Evolutionary conservation across 2,329 filamentous ascomycete genomes (phyloP).

Genomic region (Aspergillus tanneri): DNA sequence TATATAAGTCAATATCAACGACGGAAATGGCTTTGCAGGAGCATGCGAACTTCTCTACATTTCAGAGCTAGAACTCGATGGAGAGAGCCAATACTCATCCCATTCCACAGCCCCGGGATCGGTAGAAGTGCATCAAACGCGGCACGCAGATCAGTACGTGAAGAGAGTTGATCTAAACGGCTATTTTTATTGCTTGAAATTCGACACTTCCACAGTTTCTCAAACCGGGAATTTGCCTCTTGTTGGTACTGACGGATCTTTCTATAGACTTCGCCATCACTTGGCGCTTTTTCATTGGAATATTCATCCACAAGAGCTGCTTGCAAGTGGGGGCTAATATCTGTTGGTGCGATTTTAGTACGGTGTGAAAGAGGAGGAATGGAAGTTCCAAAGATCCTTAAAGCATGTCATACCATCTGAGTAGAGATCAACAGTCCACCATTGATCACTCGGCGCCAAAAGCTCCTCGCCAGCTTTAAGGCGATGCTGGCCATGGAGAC

Average conservation of each 20-base stretch:
- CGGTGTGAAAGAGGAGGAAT: constrained; percentile 17
- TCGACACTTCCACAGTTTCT: constrained; percentile 18
- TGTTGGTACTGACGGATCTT: constrained; percentile 25
- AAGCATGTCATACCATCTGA: constrained; percentile 26
- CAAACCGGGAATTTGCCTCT: constrained; percentile 18
- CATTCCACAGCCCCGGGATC: constrained; percentile 33
- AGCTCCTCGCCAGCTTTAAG: constrained; percentile 21
- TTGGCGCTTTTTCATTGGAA: constrained; percentile 20
- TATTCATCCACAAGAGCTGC: constrained; percentile 22
- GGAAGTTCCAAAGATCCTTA: constrained; percentile 16
- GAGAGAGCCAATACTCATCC: constrained; percentile 31
- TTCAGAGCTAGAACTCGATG: constrained; percentile 28
- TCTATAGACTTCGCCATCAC: constrained; percentile 24
- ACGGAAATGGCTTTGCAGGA: neutral
- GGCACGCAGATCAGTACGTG: constrained; percentile 18
- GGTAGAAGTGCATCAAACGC: constrained; percentile 34
- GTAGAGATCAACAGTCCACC: constrained; percentile 36
- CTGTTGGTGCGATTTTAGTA: constrained; percentile 10
- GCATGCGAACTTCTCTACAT: constrained; percentile 33
- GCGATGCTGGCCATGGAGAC: constrained; percentile 28
- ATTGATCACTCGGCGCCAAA: constrained; percentile 21
- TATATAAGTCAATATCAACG: constrained; percentile 18
- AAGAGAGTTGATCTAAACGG: constrained; percentile 16
- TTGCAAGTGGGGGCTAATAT: constrained; percentile 17
- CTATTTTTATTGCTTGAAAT: constrained; percentile 21